phyloP scores from a whole-genome alignment of 192 early-diverging fungal genomes.

The Coemansia sp. region DNA sequence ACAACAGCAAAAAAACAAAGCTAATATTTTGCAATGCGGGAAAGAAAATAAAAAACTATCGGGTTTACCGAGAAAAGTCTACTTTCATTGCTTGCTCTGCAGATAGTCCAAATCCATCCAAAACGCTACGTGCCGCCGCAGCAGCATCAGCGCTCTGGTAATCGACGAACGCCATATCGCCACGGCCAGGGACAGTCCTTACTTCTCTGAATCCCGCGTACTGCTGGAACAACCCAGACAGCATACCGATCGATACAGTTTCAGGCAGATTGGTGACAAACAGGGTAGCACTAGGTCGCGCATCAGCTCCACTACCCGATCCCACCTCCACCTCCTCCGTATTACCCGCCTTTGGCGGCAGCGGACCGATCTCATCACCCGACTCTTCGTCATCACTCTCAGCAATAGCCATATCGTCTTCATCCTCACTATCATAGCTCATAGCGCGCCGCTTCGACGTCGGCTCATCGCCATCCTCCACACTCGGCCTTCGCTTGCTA shows the following conservation, averaged over 20 bases:
- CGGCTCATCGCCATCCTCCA: slow-evolving; percentile 3
- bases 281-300: slow-evolving; percentile 32
- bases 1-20: not conserved
- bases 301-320: not conserved
- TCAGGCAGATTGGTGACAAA: slow-evolving; percentile 53
- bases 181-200: slow-evolving; percentile 34
- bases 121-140: slow-evolving; percentile 40
- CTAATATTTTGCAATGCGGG: not conserved
- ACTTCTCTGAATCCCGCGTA: slow-evolving; percentile 54
- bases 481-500: slow-evolving; percentile 28
- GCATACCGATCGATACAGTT: slow-evolving; percentile 32
- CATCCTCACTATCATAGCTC: slow-evolving; percentile 6
- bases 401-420: slow-evolving; percentile 13
- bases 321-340: not conserved
- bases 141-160: slow-evolving; percentile 41
- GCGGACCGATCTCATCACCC: slow-evolving; percentile 40
- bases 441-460: slow-evolving; percentile 12
- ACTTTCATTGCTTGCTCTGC: slow-evolving; percentile 43
- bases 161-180: slow-evolving; percentile 53
- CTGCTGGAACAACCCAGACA: slow-evolving; percentile 51
- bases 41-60: not conserved
- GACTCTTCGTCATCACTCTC: slow-evolving; percentile 22
- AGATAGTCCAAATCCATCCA: slow-evolving; percentile 46
- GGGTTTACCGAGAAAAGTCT: slow-evolving; percentile 36
- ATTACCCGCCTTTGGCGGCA: slow-evolving; percentile 12